Conservation (phyloP, 192 early-diverging fungal species). For the Coemansia sp. region DNA sequence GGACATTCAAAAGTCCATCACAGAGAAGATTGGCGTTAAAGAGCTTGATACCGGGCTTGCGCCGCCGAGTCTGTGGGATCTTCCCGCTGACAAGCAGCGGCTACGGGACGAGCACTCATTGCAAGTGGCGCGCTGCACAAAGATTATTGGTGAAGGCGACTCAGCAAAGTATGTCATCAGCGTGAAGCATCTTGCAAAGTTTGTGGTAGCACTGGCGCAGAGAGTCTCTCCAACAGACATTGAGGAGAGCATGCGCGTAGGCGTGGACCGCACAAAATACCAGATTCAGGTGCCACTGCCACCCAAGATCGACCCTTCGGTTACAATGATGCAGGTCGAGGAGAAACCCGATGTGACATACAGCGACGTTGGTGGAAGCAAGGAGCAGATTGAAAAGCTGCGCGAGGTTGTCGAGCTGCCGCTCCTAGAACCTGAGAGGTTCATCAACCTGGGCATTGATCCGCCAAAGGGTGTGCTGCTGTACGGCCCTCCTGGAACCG, state of each 20-base stretch:
- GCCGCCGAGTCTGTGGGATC: conserved; percentile 97
- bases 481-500: conserved; percentile 95
- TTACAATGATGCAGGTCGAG: conserved; percentile 99
- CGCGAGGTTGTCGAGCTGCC: conserved; percentile 99
- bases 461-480: conserved; percentile 98
- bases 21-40: conserved; percentile 99
- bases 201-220: conserved; percentile 95
- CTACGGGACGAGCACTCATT: conserved; percentile 90
- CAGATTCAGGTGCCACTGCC: conserved; percentile 99
- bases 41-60: conserved; percentile 98
- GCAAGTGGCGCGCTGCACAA: conserved; percentile 96
- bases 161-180: conserved; percentile 97
- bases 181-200: conserved; percentile 99
- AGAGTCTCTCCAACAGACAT: conserved; percentile 98
- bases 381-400: conserved; percentile 99
- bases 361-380: conserved; percentile 98
- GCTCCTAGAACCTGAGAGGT: conserved; percentile 92
- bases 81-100: conserved; percentile 97
- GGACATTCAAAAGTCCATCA: conserved; percentile 96
- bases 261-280: conserved; percentile 97
- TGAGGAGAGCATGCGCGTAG: conserved; percentile 98
- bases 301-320: conserved; percentile 97
- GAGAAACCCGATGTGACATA: conserved; percentile 99
- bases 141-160: conserved; percentile 93
- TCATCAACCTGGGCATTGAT: conserved; percentile 97